A percentile compares a stretch with the other conserved stretches of the same genome.
These are phyloP conservation scores for Cutaneotrichosporon spelunceum DNA, from an alignment of 1,284 basidiomycete species.

Conservation along the genomic window DNA sequence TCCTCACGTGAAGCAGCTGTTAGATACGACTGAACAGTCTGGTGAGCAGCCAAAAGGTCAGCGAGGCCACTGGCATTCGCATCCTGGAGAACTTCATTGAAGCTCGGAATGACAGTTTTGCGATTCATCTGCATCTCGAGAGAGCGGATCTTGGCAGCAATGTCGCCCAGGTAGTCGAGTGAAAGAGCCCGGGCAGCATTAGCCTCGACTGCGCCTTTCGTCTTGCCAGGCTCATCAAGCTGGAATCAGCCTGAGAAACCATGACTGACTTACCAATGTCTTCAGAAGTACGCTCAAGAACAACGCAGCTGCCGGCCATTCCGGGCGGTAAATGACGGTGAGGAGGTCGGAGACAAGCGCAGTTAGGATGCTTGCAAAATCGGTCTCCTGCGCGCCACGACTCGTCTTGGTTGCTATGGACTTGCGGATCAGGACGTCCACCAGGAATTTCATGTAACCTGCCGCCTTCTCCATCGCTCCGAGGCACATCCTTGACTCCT, in stretches of 20 bases:
- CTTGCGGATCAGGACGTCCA: not conserved
- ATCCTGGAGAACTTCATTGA: slow-evolving; percentile 67
- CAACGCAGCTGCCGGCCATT: slow-evolving; percentile 90
- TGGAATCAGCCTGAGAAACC: slow-evolving; percentile 39
- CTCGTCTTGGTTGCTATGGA: slow-evolving; percentile 61
- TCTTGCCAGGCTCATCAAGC: slow-evolving; percentile 75
- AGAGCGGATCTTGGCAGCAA: slow-evolving; percentile 73
- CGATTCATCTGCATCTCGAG: slow-evolving; percentile 39
- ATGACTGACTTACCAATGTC: slow-evolving; percentile 64
- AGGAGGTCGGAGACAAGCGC: slow-evolving; percentile 83
- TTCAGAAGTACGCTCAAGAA: slow-evolving; percentile 72
- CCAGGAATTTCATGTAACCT: not conserved
- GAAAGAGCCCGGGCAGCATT: slow-evolving; percentile 82
- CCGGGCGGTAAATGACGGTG: slow-evolving; percentile 85
- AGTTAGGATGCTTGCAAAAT: slow-evolving; percentile 87
- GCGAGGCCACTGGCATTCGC: slow-evolving; percentile 59
- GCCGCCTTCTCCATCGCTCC: not conserved
- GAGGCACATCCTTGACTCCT: not conserved
- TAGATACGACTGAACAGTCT: slow-evolving; percentile 55
- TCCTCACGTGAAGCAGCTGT: slow-evolving; percentile 34
- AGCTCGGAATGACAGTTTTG: slow-evolving; percentile 50
- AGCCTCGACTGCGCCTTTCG: slow-evolving; percentile 68
- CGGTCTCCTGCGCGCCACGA: slow-evolving; percentile 83
- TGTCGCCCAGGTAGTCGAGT: slow-evolving; percentile 87
- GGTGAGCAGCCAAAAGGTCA: slow-evolving; percentile 54